phyloP scores from a whole-genome alignment of 2,329 filamentous ascomycete genomes.

The Pseudogymnoascus sp. region DNA sequence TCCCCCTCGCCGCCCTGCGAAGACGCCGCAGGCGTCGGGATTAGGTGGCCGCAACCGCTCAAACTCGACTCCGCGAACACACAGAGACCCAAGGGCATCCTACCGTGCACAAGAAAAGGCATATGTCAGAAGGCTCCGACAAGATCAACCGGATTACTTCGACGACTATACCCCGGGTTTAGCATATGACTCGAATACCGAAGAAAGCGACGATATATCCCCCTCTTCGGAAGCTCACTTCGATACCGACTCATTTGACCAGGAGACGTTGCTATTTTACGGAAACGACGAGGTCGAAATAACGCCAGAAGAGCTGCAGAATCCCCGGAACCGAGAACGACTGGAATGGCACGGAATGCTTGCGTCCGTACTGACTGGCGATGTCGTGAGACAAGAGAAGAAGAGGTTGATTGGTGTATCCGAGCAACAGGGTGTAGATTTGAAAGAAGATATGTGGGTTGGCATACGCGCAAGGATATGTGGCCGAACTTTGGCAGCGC shows the following conservation, averaged over 20 bases:
- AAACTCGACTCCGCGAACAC: constrained; percentile 29
- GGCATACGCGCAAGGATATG: constrained; percentile 77
- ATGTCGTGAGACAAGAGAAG: constrained; percentile 97
- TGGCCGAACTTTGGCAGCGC: constrained; percentile 73
- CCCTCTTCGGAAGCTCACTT: constrained; percentile 75
- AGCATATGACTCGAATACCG: constrained; percentile 48
- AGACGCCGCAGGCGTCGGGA: constrained; percentile 36
- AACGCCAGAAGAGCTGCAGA: constrained; percentile 79
- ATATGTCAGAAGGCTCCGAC: constrained; percentile 84
- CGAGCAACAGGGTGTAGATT: constrained; percentile 50
- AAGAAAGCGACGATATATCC: constrained; percentile 85
- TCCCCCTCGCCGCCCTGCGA: constrained; percentile 46
- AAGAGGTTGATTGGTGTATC: constrained; percentile 79
- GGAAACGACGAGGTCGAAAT: constrained; percentile 83
- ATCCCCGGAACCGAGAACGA: constrained; percentile 79
- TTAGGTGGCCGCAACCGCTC: constrained; percentile 42
- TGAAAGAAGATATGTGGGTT: constrained; percentile 77
- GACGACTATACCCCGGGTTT: constrained; percentile 62
- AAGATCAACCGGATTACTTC: constrained; percentile 51
- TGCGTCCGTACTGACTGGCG: constrained; percentile 86
- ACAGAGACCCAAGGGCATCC: constrained; percentile 59
- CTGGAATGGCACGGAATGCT: constrained; percentile 99
- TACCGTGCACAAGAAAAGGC: constrained; percentile 85
- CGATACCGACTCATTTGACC: constrained; percentile 77
- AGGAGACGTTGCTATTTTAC: constrained; percentile 88